Base-by-base conservation (phyloP, 192 early-diverging fungal species). In the Phlyctochytrium arcticum region DNA sequence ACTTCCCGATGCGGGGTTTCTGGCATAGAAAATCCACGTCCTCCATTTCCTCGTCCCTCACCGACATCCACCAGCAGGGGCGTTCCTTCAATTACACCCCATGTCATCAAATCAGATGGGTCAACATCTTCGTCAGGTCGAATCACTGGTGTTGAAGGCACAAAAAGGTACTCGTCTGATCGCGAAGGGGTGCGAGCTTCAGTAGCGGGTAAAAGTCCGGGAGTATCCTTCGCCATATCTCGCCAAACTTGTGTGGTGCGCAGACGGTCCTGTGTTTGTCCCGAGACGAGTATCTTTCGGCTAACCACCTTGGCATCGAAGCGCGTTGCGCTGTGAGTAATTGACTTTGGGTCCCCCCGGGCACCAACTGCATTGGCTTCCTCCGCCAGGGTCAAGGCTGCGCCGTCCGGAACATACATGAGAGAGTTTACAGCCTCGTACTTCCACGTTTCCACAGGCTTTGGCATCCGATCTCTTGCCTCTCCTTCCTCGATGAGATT, bases 1-100 rank as follows among this genome's bases (percentile, higher is more conserved):
- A 44, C 2, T 44, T 89, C 88, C 23, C 88, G 71, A 5, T 75
- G 67, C 3, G 85, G 81, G 32, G 84, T 80, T 32, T 74, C 74
- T n/a, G 88, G 86, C 27, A 89, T 55, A 30, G 67, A 65, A 54
- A 89, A 89, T 48, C 65, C 46, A 46, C 60, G 71, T 23, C 70
- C 71, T 3, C 54, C 49, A 21, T 44, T 44, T n/a, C 21, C 15
- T n/a, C 42, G 15, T 21, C 15, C 42, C 1, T 21, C 42, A 12
- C 15, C 15, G 21, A 44, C 42, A 54, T 87, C 78, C 32, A 92
- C 80, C 44, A 91, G 69, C 24, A 92, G 47, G 2, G 91, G 91
- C 5, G 88, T 90, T 10, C 86, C 87, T 46, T 92, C 90, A 54
- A 93, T 89, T 27, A 79, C 81, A 37, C 91, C 90, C 90, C 90